phyloP scores from a whole-genome alignment of 768 basidiomycete genomes.

The Phaeotremella skinneri region DNA sequence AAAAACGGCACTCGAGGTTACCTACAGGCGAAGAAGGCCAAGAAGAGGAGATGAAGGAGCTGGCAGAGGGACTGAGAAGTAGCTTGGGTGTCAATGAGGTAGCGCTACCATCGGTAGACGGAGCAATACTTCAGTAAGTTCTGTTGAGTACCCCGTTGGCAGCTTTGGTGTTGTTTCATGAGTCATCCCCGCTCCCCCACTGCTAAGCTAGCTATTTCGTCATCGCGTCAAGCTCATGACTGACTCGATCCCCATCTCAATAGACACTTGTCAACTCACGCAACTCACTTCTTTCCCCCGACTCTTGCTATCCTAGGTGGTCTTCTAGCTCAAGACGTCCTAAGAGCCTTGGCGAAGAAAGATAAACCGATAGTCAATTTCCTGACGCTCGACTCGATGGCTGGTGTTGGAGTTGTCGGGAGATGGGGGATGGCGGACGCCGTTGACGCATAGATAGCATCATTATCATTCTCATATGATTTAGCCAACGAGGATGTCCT shows the following conservation, averaged over 20 bases:
- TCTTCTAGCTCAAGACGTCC: constrained; percentile 87
- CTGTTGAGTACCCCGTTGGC: neutral
- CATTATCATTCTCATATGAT: no score
- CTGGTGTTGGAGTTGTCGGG: constrained; percentile 32
- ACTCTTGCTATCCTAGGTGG: constrained; percentile 94
- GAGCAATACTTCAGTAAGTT: constrained; percentile 63
- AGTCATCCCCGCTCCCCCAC: no score
- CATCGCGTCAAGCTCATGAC: constrained; percentile 7
- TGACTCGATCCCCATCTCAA: neutral
- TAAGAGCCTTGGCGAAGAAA: constrained; percentile 83
- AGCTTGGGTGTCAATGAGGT: constrained; percentile 63
- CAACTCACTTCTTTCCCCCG: constrained; percentile 81
- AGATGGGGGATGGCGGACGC: constrained; percentile 45
- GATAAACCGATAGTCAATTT: constrained; percentile 93
- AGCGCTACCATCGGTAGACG: constrained; percentile 52
- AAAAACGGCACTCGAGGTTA: constrained; percentile 61
- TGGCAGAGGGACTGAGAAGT: constrained; percentile 63
- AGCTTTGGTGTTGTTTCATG: no score
- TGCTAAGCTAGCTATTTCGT: no score
- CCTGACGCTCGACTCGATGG: constrained; percentile 68
- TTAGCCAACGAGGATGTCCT: no score
- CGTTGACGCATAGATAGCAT: constrained; percentile 21
- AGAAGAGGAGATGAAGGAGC: constrained; percentile 62
- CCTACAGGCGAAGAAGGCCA: constrained; percentile 58
- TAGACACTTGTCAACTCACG: constrained; percentile 69